Base-by-base conservation (phyloP, 768 basidiomycete species). In the Psilocybe azurescens region DNA sequence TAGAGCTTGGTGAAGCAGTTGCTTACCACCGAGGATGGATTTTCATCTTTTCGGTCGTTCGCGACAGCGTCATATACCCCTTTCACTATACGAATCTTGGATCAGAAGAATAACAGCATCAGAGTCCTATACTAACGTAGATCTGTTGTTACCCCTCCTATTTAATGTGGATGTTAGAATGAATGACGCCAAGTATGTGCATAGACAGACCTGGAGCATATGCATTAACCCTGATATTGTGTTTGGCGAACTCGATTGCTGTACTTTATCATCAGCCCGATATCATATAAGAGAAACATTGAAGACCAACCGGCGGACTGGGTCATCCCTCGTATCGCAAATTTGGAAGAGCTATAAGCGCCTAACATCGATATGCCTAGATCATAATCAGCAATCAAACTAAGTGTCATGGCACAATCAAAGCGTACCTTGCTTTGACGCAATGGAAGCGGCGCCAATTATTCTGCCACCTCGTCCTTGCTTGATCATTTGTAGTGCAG, bases 381-480 rank as follows among this genome's bases (percentile, higher is more conserved):
- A 24, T 14, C 24, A 29, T 33, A 28, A 10, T 7, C 10, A 53
- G 11, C 52, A 36, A 53, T 18, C 2, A 24, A 50, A n/a, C n/a
- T 7, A 53, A 32, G 14, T 29, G 33, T 36, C 33, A 36, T 36
- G 3, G 33, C 33, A 36, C 24, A 36, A 36, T 36, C 6, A 36
- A 4, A 24, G 30, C 36, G 47, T 55, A 75, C 83, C 82, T 74
- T 70, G 64, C 61, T 78, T 77, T 28, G 80, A 82, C 0, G 72
- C 73, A 0, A 78, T 62, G 2, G 81, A 84, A 7, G 72, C 77
- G 0, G 80, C 79, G 13, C 81, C 80, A 20, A 83, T 73, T 20
- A 83, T 77, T 48, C 79, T 69, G 0, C 82, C 82, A 3, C 82
- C 81, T 5, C 64, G 65, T 28, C 79, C 79, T 70, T 82, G 81